Percentiles rank a stretch among this genome's conserved stretches.
phyloP scores from a whole-genome alignment of 768 basidiomycete genomes.

The Boletellus sp. region DNA sequence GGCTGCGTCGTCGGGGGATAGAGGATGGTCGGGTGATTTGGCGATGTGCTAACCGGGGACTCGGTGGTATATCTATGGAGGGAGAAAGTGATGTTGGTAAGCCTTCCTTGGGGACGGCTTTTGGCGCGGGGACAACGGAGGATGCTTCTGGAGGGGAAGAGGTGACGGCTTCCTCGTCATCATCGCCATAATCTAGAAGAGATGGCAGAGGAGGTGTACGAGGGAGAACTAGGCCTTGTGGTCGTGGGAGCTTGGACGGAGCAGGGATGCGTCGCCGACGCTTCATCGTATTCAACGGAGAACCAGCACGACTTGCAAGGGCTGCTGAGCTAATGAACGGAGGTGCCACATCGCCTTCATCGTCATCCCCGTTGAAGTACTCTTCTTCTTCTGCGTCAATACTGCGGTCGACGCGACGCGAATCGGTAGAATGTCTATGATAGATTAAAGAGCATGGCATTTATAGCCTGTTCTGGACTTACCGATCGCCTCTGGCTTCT shows the following conservation, averaged over 20 bases:
- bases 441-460: constrained; percentile 8
- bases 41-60: constrained; percentile 38
- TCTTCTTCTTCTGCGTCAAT: constrained; percentile 83
- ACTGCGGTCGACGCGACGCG: constrained; percentile 40
- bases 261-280: constrained; percentile 54
- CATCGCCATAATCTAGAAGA: constrained; percentile 77
- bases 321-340: constrained; percentile 29
- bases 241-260: constrained; percentile 45
- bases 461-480: constrained; percentile 18
- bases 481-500: constrained; percentile 52
- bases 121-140: constrained; percentile 12
- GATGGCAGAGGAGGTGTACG: constrained; percentile 53
- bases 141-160: constrained; percentile 13
- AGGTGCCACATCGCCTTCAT: constrained; percentile 53
- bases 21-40: constrained; percentile 37
- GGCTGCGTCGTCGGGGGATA: constrained; percentile 42
- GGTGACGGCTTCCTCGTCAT: constrained; percentile 40
- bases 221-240: constrained; percentile 38
- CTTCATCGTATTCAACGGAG: constrained; percentile 43
- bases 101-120: constrained; percentile 13
- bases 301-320: constrained; percentile 26
- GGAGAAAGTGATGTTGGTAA: constrained; percentile 29
- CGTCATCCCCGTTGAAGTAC: constrained; percentile 89
- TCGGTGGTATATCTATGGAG: constrained; percentile 34
- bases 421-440: constrained; percentile 39